Evolutionary conservation across 129 eudicot species (phyloP).

Genomic region (Kitagawia praeruptora): DNA sequence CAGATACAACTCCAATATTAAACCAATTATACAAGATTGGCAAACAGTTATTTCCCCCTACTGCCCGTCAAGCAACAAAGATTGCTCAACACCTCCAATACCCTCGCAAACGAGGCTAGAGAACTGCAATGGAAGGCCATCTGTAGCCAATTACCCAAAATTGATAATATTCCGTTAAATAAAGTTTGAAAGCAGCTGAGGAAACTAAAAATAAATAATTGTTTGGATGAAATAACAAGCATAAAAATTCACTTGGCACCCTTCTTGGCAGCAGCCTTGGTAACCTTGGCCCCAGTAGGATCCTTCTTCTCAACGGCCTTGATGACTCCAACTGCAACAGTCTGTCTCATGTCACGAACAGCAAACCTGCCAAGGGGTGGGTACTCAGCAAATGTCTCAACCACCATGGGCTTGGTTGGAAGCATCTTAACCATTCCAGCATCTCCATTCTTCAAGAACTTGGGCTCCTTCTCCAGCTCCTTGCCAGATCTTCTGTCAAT

Average conservation of each 20-base stretch:
- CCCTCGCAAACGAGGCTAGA: slow-evolving; percentile 1
- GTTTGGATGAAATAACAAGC: neutral
- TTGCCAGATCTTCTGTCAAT: too few relatives aligned
- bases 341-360: too few relatives aligned
- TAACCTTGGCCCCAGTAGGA: too few relatives aligned
- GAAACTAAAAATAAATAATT: neutral
- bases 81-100: slow-evolving; percentile 7
- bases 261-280: too few relatives aligned
- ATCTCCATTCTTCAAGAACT: too few relatives aligned
- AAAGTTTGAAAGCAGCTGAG: neutral
- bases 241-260: neutral
- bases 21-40: neutral
- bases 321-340: too few relatives aligned
- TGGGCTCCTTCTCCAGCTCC: too few relatives aligned
- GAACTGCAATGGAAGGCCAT: neutral
- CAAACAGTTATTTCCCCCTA: neutral
- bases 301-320: too few relatives aligned
- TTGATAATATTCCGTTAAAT: neutral
- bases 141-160: neutral
- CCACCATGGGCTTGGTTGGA: too few relatives aligned
- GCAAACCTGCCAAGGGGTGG: too few relatives aligned
- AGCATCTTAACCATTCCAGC: too few relatives aligned
- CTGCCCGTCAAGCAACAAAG: neutral
- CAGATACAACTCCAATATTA: neutral
- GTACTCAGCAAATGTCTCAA: too few relatives aligned